A percentile compares a stretch with the other conserved stretches of the same genome.
Evolutionary conservation across 805 yeast species (phyloP).

Genomic region (Candida morakotiae): DNA sequence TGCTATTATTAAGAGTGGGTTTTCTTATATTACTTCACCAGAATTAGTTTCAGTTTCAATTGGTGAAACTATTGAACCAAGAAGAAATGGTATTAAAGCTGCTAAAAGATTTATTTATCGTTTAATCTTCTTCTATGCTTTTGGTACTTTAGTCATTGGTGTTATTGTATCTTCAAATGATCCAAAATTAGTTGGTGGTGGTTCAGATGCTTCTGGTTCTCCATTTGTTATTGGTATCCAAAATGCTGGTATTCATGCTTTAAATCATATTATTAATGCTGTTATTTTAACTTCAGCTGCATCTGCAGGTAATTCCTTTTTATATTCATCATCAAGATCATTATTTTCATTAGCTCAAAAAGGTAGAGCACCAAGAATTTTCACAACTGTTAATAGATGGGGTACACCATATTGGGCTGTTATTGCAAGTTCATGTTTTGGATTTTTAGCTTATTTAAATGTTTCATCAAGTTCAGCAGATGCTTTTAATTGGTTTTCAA

Average conservation of each 20-base stretch:
- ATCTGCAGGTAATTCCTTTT: constrained; percentile 41
- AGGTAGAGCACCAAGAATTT: constrained; percentile 37
- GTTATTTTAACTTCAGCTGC: constrained; percentile 57
- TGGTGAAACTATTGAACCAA: constrained; percentile 31
- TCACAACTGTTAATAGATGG: constrained; percentile 30
- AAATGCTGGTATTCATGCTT: constrained; percentile 54
- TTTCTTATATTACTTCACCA: constrained; percentile 60
- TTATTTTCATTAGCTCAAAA: constrained; percentile 36
- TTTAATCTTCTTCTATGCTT: constrained; percentile 37
- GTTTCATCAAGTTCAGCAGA: constrained; percentile 47
- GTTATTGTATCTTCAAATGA: constrained; percentile 30
- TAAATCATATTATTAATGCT: constrained; percentile 61
- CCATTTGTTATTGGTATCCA: constrained; percentile 65
- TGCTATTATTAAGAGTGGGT: constrained; percentile 60
- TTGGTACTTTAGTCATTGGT: constrained; percentile 39
- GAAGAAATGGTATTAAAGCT: constrained; percentile 49
- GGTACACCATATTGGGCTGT: constrained; percentile 43
- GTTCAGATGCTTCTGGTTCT: constrained; percentile 52
- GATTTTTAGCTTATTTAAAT: constrained; percentile 51
- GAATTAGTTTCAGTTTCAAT: constrained; percentile 74
- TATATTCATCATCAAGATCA: constrained; percentile 40
- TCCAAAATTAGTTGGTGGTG: constrained; percentile 18
- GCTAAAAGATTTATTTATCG: constrained; percentile 54
- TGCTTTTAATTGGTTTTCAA: constrained; percentile 64
- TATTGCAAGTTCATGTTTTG: constrained; percentile 27